Percentiles rank a stretch among this genome's conserved stretches.
These are phyloP conservation scores for Ambrosiella beaveri DNA, from an alignment of 2,329 filamentous ascomycete species.

Conservation along the genomic window DNA sequence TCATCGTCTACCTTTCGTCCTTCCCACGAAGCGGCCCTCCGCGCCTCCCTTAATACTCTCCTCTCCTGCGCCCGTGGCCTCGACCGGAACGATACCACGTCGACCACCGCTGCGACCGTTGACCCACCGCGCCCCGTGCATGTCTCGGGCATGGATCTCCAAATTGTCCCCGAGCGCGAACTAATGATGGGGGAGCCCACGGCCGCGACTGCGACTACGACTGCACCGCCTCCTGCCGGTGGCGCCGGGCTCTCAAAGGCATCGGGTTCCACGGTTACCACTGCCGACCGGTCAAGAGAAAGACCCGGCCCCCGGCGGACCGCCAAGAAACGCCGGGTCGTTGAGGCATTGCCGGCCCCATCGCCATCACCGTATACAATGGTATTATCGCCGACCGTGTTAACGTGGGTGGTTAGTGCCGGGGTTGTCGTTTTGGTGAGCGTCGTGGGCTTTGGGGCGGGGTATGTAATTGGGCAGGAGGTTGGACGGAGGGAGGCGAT, in stretches of 20 bases:
- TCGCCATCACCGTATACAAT: background rate
- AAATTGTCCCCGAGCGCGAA: slow-evolving; percentile 44
- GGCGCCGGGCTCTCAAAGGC: too few relatives aligned
- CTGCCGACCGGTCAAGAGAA: too few relatives aligned
- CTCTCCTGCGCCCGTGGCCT: slow-evolving; percentile 81
- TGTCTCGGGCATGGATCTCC: slow-evolving; percentile 30
- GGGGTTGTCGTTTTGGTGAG: slow-evolving; percentile 51
- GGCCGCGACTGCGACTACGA: background rate
- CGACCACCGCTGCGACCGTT: background rate
- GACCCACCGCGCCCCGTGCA: slow-evolving; percentile 18
- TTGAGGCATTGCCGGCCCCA: background rate
- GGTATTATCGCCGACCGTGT: slow-evolving; percentile 37
- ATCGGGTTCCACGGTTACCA: too few relatives aligned
- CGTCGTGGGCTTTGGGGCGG: slow-evolving; percentile 51
- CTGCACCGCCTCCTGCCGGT: too few relatives aligned
- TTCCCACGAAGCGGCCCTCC: slow-evolving; percentile 68
- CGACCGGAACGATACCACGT: slow-evolving; percentile 25
- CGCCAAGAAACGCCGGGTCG: background rate
- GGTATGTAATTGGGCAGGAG: slow-evolving; percentile 50
- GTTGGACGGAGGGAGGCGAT: slow-evolving; percentile 40
- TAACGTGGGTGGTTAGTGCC: slow-evolving; percentile 49
- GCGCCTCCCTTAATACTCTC: slow-evolving; percentile 84
- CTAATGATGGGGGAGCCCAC: slow-evolving; percentile 22
- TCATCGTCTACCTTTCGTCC: too few relatives aligned
- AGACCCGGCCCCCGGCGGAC: too few relatives aligned